Percentiles rank a stretch among this genome's conserved stretches.
Conservation (phyloP, 2,329 filamentous ascomycete species). For the Colletotrichum eremochloae region DNA sequence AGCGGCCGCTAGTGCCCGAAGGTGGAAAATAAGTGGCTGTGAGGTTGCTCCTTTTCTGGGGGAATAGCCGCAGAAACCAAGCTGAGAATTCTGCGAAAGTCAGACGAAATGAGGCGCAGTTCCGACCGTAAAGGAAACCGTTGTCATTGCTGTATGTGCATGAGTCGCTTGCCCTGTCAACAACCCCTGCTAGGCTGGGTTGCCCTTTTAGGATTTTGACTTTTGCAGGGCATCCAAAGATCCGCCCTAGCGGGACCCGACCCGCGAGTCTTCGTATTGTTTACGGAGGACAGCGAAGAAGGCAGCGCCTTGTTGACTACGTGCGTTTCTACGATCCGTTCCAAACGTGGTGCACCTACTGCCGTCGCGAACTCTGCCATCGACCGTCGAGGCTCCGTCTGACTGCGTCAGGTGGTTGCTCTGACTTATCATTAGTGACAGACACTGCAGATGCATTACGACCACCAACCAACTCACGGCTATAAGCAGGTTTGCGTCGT, state of each 20-base stretch:
- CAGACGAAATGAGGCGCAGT: conserved; percentile 41
- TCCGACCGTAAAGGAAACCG: conserved; percentile 34
- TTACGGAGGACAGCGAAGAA: conserved; percentile 9
- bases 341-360: neutral
- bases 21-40: conserved; percentile 37
- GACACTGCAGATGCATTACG: conserved; percentile 16
- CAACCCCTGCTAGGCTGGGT: conserved; percentile 31
- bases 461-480: neutral
- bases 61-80: conserved; percentile 32
- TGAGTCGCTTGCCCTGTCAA: conserved; percentile 39
- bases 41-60: conserved; percentile 32
- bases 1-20: conserved; percentile 39
- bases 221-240: conserved; percentile 27
- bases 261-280: neutral
- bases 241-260: neutral
- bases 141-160: conserved; percentile 39
- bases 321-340: conserved; percentile 3
- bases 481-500: conserved; percentile 15
- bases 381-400: conserved; percentile 6
- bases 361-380: neutral
- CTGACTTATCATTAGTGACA: conserved; percentile 27
- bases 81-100: conserved; percentile 28
- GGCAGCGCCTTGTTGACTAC: conserved; percentile 10
- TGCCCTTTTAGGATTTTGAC: conserved; percentile 42
- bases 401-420: conserved; percentile 28